Evolutionary conservation across 192 early-diverging fungal species (phyloP).

Genomic region (Coemansia sp.): DNA sequence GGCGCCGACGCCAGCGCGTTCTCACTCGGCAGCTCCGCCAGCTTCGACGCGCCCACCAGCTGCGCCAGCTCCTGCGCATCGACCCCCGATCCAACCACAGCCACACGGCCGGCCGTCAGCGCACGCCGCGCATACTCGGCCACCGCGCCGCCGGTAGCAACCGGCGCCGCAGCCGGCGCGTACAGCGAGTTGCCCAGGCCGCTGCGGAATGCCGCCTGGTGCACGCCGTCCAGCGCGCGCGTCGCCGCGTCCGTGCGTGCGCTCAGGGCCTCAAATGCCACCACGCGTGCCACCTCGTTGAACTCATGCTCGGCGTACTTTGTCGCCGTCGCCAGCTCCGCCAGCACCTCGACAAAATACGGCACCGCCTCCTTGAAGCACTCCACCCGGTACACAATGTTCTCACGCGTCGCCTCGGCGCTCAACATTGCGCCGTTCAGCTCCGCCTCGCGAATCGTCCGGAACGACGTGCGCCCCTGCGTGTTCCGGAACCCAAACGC

Average conservation of each 20-base stretch:
- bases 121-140: slow-evolving; percentile 66
- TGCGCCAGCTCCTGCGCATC: slow-evolving; percentile 64
- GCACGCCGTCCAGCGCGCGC: slow-evolving; percentile 70
- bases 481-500: slow-evolving; percentile 85
- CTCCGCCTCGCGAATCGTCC: slow-evolving; percentile 86
- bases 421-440: slow-evolving; percentile 81
- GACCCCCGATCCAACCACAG: slow-evolving; percentile 83
- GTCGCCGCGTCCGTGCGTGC: slow-evolving; percentile 63
- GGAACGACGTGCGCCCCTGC: slow-evolving; percentile 75
- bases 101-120: slow-evolving; percentile 70
- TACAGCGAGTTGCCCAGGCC: slow-evolving; percentile 96
- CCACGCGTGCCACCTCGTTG: slow-evolving; percentile 58
- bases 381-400: slow-evolving; percentile 78
- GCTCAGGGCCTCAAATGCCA: slow-evolving; percentile 62
- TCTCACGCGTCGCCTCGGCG: slow-evolving; percentile 77
- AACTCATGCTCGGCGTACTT: slow-evolving; percentile 87
- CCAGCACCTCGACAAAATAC: slow-evolving; percentile 80
- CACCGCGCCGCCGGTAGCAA: slow-evolving; percentile 63
- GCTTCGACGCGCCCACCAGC: slow-evolving; percentile 59
- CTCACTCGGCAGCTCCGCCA: slow-evolving; percentile 38
- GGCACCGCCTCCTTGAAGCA: slow-evolving; percentile 85
- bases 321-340: slow-evolving; percentile 71
- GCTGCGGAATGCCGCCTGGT: slow-evolving; percentile 86
- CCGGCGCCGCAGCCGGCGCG: slow-evolving; percentile 62
- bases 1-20: slow-evolving; percentile 19